A percentile compares a stretch with the other conserved stretches of the same genome.
Conservation (phyloP, 495 filamentous ascomycete genomes). For the Penicillium taxi region DNA sequence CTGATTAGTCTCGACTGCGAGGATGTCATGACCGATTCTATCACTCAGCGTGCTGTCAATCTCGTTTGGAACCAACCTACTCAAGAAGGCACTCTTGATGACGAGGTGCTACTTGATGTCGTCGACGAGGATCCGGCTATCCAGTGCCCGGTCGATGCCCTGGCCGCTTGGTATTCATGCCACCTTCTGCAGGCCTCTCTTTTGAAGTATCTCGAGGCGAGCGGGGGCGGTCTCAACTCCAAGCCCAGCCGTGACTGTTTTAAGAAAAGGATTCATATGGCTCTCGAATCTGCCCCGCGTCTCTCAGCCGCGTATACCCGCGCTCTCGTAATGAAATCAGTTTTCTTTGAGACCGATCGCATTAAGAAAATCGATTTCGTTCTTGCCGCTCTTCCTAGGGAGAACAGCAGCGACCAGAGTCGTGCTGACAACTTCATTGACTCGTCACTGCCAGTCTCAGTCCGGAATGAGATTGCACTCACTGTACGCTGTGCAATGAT, state of each 20-base stretch:
- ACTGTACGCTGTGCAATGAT: constrained; percentile 78
- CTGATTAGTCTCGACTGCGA: constrained; percentile 71
- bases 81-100: constrained; percentile 50
- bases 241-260: constrained; percentile 38
- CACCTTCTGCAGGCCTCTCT: constrained; percentile 66
- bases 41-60: constrained; percentile 83
- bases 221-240: constrained; percentile 32
- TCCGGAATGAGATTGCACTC: constrained; percentile 57
- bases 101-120: constrained; percentile 67
- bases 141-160: constrained; percentile 77
- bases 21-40: constrained; percentile 64
- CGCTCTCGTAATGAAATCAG: constrained; percentile 60
- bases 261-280: constrained; percentile 55
- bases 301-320: constrained; percentile 68
- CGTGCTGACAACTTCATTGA: constrained; percentile 37
- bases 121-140: constrained; percentile 84
- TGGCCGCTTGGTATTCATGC: constrained; percentile 86
- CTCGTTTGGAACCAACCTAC: constrained; percentile 81
- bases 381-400: constrained; percentile 41
- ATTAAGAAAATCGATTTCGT: constrained; percentile 42
- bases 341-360: constrained; percentile 40
- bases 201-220: constrained; percentile 48
- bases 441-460: constrained; percentile 40
- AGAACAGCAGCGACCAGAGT: constrained; percentile 23
- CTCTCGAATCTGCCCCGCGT: constrained; percentile 68